phyloP scores from a whole-genome alignment of 208 protist species.

The Borovskyia barvae region DNA sequence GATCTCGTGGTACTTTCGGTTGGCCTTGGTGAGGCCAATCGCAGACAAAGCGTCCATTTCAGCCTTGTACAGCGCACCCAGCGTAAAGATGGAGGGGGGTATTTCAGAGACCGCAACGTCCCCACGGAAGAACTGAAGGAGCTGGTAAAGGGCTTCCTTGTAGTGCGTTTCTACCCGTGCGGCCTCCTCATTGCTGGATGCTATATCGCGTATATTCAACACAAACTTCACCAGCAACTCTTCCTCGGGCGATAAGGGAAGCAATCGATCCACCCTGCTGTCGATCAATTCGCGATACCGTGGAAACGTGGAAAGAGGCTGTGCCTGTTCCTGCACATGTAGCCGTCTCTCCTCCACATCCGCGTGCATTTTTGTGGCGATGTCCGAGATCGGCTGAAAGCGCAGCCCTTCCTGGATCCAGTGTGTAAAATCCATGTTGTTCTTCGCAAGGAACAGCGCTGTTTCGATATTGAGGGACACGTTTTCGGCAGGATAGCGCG shows the following conservation, averaged over 20 bases:
- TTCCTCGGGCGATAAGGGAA: slow-evolving; percentile 11
- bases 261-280: slow-evolving; percentile 7
- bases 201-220: slow-evolving; percentile 4
- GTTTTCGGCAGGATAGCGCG: slow-evolving; percentile 1
- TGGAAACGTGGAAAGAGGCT: slow-evolving; percentile 14
- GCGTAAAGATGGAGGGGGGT: slow-evolving; percentile 2
- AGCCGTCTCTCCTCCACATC: background rate
- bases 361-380: slow-evolving; percentile 10
- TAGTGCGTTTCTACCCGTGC: slow-evolving; percentile 1
- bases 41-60: slow-evolving; percentile 21
- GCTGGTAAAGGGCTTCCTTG: background rate
- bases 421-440: slow-evolving; percentile 60
- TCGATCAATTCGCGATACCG: slow-evolving; percentile 12
- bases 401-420: slow-evolving; percentile 58
- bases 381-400: slow-evolving; percentile 30
- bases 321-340: background rate
- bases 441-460: slow-evolving; percentile 53
- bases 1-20: background rate
- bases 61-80: slow-evolving; percentile 4
- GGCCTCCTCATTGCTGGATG: background rate
- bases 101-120: slow-evolving; percentile 3
- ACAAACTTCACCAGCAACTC: slow-evolving; percentile 23
- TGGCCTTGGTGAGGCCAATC: slow-evolving; percentile 19
- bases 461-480: slow-evolving; percentile 46
- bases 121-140: slow-evolving; percentile 21